Base-by-base conservation (phyloP, 306 rosid species). In the Rosa chinensis region DNA sequence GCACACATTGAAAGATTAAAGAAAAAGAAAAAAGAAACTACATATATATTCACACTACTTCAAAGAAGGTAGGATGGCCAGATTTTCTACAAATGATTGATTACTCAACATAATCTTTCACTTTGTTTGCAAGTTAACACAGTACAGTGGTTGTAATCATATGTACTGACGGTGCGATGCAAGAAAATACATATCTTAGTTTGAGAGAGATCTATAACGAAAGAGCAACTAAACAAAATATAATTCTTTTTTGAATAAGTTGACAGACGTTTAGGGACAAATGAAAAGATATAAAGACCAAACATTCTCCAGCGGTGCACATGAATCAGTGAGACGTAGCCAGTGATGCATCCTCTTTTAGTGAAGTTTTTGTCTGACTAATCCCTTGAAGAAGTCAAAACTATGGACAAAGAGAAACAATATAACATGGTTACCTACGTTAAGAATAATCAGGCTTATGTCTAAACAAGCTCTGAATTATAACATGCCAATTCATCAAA, bases 361-460 rank as follows among this genome's bases (percentile, higher is more conserved):
- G 39, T 81, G 82, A 70, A 91, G 92, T 80, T 91, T 92, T 74
- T 90, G 87, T 78, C 88, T 91, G 73, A 93, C 79, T 77, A 93
- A 83, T 76, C 98, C 95, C 73, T 84, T 89, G 90, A 93, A 86
- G 84, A 93, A 93, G 84, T 93, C 97, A 75, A 93, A 90, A 80
- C 93, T 90, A 91, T 58, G 67, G 76, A 71, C 73, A 87, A 87
- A 66, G 16, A 55, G 66, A 62, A 74, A 56, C 70, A 78, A 32
- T 70, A 78, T 80, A 48, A 14, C 45, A 5, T 9, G 40, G 6
- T 59, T 7, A 56, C n/a, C 16, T 4, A 52, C 2, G 35, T 58
- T 21, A 21, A 21, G 35, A 56, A 58, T 23, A n/a, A 58, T 21
- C 35, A 58, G 6, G 32, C 32, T 56, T 56, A 8, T 21, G 28